Evolutionary conservation across 2,329 filamentous ascomycete genomes (phyloP).

Genomic region (Epichloe scottii): DNA sequence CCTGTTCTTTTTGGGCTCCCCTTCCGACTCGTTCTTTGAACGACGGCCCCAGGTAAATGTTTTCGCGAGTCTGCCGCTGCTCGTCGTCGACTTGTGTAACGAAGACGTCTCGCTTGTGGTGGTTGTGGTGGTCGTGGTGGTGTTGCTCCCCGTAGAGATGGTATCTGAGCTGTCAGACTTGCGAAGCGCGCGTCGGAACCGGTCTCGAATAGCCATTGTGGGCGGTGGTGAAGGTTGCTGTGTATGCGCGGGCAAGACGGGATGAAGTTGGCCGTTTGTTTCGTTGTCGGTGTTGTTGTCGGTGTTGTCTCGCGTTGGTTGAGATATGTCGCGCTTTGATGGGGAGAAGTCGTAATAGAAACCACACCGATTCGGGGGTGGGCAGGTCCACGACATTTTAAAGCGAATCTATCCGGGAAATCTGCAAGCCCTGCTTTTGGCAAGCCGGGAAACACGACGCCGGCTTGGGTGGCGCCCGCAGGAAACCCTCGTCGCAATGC

Average conservation of each 20-base stretch:
- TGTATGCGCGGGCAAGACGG: background rate
- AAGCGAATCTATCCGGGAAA: background rate
- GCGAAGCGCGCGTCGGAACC: conserved; percentile 28
- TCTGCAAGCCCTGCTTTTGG: background rate
- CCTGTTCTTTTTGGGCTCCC: conserved; percentile 10
- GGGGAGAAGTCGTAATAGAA: background rate
- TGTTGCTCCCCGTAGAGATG: conserved; percentile 19
- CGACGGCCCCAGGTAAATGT: conserved; percentile 19
- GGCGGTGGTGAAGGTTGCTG: background rate
- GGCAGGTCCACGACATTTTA: conserved; percentile 3
- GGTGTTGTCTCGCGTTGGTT: too few species aligned
- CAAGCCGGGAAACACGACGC: background rate
- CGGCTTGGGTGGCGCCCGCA: background rate
- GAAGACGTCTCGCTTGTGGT: conserved; percentile 18
- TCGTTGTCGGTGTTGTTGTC: background rate
- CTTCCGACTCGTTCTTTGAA: conserved; percentile 9
- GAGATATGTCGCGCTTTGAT: conserved; percentile 1
- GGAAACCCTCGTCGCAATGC: background rate
- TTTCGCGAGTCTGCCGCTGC: conserved; percentile 17
- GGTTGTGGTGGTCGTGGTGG: conserved; percentile 16
- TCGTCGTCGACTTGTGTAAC: conserved; percentile 16
- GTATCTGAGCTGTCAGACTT: conserved; percentile 20
- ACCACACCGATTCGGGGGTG: background rate
- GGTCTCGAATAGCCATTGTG: conserved; percentile 30
- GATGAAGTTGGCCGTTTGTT: background rate